Base-by-base conservation (phyloP, 495 filamentous ascomycete genomes). In the Aspergillus leporis region DNA sequence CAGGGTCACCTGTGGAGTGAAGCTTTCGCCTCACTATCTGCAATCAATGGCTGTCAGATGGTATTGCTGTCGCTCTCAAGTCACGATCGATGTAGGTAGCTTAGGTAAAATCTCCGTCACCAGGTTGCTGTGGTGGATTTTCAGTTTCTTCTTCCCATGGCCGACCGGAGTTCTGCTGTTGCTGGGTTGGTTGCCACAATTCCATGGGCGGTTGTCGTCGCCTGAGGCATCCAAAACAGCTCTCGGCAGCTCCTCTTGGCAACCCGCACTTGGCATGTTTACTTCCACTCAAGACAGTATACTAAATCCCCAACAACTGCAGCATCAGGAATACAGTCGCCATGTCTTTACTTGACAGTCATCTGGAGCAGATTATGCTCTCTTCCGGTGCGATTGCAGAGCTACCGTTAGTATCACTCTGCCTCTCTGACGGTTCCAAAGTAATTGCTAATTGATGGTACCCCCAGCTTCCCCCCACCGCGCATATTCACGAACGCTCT, bases 401-500 rank as follows among this genome's bases (percentile, higher is more conserved):
- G 58, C 85, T 97, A 34, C 88, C 91, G 90, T 94, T 67, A 38
- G 90, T 75, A 22, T 32, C 22, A 13, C 10, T 16, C n/a, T 28
- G 30, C 6, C 12, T 28, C 34, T 48, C 34, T 36, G n/a, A 43
- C 12, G 14, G 16, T 13, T 38, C 43, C 25, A 49, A 47, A 31
- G 31, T 41, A 19, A 53, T 51, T 14, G 50, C 51, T 34, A 49
- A 28, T 36, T 10, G 25, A 43, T n/a, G 22, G 21, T 48, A 30
- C 23, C 25, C 60, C 38, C 64, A 93, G 91, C 19, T 98, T 98
- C 64, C 90, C 90, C 23, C 83, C 83, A 14, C 90, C 94, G n/a
- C 95, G 91, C 65, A 90, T 93, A 67, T 98, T 98, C 75, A 96
- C 93, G 62, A 97, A 96, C 73, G 91, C 94, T 34, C 83, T 98